Conservation (phyloP, 306 rosid genomes). For the Cyclanthera cordifolia region DNA sequence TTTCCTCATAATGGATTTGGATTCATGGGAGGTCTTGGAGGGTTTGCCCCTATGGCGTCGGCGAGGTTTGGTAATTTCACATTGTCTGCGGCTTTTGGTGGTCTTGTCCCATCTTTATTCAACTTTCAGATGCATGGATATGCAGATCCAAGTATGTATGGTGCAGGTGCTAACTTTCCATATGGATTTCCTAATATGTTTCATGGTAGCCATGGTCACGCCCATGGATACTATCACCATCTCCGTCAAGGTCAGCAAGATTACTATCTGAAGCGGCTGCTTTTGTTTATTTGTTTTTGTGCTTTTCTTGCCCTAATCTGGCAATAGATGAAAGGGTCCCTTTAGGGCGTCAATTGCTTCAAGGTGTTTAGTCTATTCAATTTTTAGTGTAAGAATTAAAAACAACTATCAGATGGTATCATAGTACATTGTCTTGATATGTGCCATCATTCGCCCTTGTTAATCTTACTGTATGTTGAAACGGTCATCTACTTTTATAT, state of each 20-base stretch:
- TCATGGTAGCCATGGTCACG: constrained; percentile 34
- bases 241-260: constrained; percentile 57
- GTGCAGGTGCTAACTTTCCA: constrained; percentile 41
- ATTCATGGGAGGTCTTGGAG: constrained; percentile 62
- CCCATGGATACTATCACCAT: constrained; percentile 39
- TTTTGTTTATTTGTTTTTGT: constrained; percentile 39
- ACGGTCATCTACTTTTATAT: not conserved
- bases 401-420: not conserved
- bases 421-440: not conserved
- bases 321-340: constrained; percentile 32
- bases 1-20: constrained; percentile 57
- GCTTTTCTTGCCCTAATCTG: constrained; percentile 54
- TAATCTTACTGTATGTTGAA: not conserved
- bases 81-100: constrained; percentile 69
- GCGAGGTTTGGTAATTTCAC: constrained; percentile 75
- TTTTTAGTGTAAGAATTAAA: constrained; percentile 8
- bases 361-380: constrained; percentile 7
- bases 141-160: constrained; percentile 46
- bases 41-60: constrained; percentile 53
- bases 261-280: constrained; percentile 46
- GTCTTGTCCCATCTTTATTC: constrained; percentile 54
- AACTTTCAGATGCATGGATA: constrained; percentile 64
- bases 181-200: constrained; percentile 49
- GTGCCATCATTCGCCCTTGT: not conserved
- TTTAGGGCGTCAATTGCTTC: constrained; percentile 9